phyloP scores from a whole-genome alignment of 2,329 filamentous ascomycete genomes.

The Cladosporium sp. region DNA sequence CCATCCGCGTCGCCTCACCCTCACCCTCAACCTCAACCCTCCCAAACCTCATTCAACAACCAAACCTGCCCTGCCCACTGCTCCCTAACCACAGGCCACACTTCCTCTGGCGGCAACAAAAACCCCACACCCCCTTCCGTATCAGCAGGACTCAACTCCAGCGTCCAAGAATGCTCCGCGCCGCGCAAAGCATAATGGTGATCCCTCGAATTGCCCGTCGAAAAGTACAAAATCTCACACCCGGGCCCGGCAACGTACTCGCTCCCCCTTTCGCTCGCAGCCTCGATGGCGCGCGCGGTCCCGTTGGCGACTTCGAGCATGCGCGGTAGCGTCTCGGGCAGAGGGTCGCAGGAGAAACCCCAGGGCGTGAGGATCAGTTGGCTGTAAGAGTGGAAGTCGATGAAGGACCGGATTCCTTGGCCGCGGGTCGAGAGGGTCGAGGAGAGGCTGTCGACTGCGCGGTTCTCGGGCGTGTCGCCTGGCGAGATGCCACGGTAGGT shows the following conservation, averaged over 20 bases:
- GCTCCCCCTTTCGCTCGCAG: constrained; percentile 44
- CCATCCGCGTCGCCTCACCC: too few species aligned
- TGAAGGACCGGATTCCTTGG: constrained; percentile 55
- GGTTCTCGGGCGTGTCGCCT: constrained; percentile 50
- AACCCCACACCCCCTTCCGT: constrained; percentile 48
- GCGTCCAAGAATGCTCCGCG: constrained; percentile 43
- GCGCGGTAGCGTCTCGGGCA: constrained; percentile 42
- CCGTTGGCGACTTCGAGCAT: constrained; percentile 48
- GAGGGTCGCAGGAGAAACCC: constrained; percentile 53
- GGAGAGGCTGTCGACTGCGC: constrained; percentile 46
- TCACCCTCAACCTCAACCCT: not conserved
- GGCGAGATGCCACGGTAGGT: constrained; percentile 37
- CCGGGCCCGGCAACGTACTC: constrained; percentile 42
- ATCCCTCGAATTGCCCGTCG: constrained; percentile 43
- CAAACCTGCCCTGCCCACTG: constrained; percentile 33
- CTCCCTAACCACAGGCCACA: constrained; percentile 44
- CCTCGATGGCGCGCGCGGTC: constrained; percentile 50
- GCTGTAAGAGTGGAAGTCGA: constrained; percentile 62
- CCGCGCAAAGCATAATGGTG: constrained; percentile 40
- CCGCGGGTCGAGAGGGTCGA: constrained; percentile 36
- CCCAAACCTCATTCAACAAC: constrained; percentile 10
- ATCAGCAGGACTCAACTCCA: constrained; percentile 38
- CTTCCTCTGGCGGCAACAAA: constrained; percentile 46
- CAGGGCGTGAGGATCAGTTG: constrained; percentile 57
- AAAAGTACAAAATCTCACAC: constrained; percentile 59